Percentiles rank a stretch among this genome's conserved stretches.
Evolutionary conservation across 306 rosid genomes (phyloP).

Genomic region (Biancaea sappan): DNA sequence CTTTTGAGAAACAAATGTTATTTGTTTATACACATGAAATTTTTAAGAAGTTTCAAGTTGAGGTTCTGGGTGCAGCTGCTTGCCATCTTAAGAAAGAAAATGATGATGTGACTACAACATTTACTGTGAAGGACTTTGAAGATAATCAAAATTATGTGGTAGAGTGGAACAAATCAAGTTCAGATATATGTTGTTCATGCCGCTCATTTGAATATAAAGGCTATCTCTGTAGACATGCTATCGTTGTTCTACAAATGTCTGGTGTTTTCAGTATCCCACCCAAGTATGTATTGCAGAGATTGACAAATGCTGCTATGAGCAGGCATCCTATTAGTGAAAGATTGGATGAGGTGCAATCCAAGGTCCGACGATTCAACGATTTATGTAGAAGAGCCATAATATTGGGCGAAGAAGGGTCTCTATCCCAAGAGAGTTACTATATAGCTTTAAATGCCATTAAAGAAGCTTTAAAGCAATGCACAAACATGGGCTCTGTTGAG

Average conservation of each 20-base stretch:
- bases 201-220: slow-evolving; percentile 65
- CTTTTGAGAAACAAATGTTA: slow-evolving; percentile 60
- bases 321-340: slow-evolving; percentile 57
- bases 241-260: slow-evolving; percentile 70
- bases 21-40: slow-evolving; percentile 57
- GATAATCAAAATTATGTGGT: slow-evolving; percentile 51
- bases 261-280: slow-evolving; percentile 64
- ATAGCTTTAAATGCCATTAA: slow-evolving; percentile 49
- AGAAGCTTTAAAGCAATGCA: slow-evolving; percentile 57
- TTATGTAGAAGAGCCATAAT: slow-evolving; percentile 66
- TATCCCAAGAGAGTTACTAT: slow-evolving; percentile 60
- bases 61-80: slow-evolving; percentile 67
- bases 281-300: slow-evolving; percentile 58
- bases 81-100: slow-evolving; percentile 68
- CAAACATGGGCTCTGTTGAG: slow-evolving; percentile 47
- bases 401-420: slow-evolving; percentile 69
- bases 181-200: slow-evolving; percentile 63
- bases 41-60: slow-evolving; percentile 55
- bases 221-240: slow-evolving; percentile 59
- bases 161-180: slow-evolving; percentile 56
- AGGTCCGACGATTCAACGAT: slow-evolving; percentile 63
- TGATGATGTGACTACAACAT: slow-evolving; percentile 41
- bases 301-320: slow-evolving; percentile 71
- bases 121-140: slow-evolving; percentile 58
- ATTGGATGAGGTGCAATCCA: slow-evolving; percentile 61